These are phyloP conservation scores for Boletus pseudopeckii DNA, from an alignment of 768 basidiomycete genomes.

Conservation along the genomic window DNA sequence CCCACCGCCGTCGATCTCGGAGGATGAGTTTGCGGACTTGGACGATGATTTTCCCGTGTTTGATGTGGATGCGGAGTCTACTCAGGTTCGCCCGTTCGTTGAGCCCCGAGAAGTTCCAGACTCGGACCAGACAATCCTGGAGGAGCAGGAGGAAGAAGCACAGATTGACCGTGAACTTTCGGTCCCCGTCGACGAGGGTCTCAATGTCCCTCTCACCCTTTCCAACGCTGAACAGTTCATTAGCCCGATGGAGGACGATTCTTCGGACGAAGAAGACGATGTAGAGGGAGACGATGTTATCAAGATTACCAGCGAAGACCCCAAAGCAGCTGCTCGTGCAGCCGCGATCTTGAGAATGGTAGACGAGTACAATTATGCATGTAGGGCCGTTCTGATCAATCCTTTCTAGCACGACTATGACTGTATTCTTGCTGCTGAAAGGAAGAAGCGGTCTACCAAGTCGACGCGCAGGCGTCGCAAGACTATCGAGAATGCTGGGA, in stretches of 20 bases:
- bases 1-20: constrained; percentile 1
- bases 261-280: constrained; percentile 30
- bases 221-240: background rate
- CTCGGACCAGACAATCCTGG: constrained; percentile 16
- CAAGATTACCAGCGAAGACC: constrained; percentile 81
- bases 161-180: constrained; percentile 38
- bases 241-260: constrained; percentile 11
- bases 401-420: constrained; percentile 77
- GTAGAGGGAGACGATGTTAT: constrained; percentile 52
- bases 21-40: constrained; percentile 20
- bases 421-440: constrained; percentile 48
- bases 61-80: constrained; percentile 16
- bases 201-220: background rate
- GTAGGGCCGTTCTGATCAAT: background rate
- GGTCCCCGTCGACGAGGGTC: constrained; percentile 23
- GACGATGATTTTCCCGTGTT: constrained; percentile 17
- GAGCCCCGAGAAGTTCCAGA: background rate
- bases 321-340: constrained; percentile 85
- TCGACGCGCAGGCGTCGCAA: constrained; percentile 38
- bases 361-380: constrained; percentile 18
- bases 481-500: constrained; percentile 29
- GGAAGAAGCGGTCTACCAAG: constrained; percentile 28
- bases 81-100: constrained; percentile 4
- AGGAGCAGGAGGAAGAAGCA: constrained; percentile 31
- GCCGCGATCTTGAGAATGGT: constrained; percentile 91